Evolutionary conservation across 805 yeast genomes (phyloP).

Genomic region (Barnettozyma sp.): DNA sequence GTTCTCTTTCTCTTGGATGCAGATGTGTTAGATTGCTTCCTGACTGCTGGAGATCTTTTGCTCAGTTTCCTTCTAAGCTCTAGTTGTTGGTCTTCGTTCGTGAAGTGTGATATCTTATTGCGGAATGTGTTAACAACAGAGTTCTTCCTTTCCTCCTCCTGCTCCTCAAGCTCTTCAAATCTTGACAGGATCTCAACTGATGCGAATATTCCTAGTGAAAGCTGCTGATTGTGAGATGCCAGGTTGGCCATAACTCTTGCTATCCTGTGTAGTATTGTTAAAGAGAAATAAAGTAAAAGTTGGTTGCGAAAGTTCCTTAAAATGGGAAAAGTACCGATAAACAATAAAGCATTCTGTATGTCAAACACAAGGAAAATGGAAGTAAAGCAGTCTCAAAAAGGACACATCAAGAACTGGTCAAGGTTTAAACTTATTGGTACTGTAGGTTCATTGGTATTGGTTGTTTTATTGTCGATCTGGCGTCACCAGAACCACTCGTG

Average conservation of each 20-base stretch:
- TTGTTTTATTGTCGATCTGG: too few species aligned
- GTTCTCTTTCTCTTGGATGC: neutral
- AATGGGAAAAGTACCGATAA: too few species aligned
- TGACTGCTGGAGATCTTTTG: neutral
- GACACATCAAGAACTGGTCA: neutral
- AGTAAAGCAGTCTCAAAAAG: neutral
- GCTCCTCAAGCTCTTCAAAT: constrained; percentile 17
- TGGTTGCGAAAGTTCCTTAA: neutral
- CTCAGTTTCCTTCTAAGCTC: too few species aligned
- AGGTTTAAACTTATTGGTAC: neutral
- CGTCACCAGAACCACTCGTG: too few species aligned
- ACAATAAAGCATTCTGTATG: too few species aligned
- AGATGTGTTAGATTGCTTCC: neutral
- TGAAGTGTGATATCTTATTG: neutral
- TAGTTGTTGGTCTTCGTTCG: neutral
- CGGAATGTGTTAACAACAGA: neutral
- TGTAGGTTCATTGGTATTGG: too few species aligned
- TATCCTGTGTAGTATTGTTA: too few species aligned
- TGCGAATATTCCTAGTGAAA: constrained; percentile 10
- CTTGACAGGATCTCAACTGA: constrained; percentile 23
- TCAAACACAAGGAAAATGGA: too few species aligned
- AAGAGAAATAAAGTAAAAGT: too few species aligned
- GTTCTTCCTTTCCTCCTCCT: constrained; percentile 5
- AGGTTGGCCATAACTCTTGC: too few species aligned
- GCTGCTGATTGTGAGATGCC: too few species aligned